Base-by-base conservation (phyloP, 75 land plant genomes). In the Larix kaempferi region DNA sequence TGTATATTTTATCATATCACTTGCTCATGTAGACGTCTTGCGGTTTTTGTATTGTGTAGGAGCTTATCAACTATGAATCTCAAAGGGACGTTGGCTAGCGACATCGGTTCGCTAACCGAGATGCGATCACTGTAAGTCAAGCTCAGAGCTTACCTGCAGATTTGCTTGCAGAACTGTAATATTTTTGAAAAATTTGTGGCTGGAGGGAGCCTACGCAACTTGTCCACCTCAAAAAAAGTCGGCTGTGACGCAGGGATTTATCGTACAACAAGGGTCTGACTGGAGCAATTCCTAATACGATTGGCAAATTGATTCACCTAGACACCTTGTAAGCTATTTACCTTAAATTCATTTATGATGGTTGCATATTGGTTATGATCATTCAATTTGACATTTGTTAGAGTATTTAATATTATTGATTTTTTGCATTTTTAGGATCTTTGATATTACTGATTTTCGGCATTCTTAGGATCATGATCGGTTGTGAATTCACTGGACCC, bases 401-500 rank as follows among this genome's bases (percentile, higher is more conserved):
- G 12, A 10, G 10, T 49, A 49, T 49, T 44, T 6, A 44, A 59
- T n/a, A 59, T 59, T 19, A 59, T 59, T 59, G 22, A 16, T 59
- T 19, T 59, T 59, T 59, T 0, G 5, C 61, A 59, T 59, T 19
- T 59, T 59, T 59, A 12, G 6, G 11, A 59, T n/a, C 22, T 59
- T 23, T 60, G 62, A 22, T 60, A 60, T 60, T 19, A 60, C 23
- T 60, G 26, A 25, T 37, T 22, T 71, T 71, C 23, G 33, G 73
- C 6, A 5, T 17, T 71, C 35, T 76, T 71, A 82, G 83, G 81
- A 73, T 61, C 37, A 23, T 82, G 80, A 71, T 65, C 56, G 79
- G 72, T 21, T 82, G 83, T 74, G 29, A 52, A 21, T 78, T 82
- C 44, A 78, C 61, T 6, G 83, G 83, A 52, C 35, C 29, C 44